A percentile compares a stretch with the other conserved stretches of the same genome.
Evolutionary conservation across 352 stramenopile genomes (phyloP).

Genomic region (Phytophthora macrochlamydospora): DNA sequence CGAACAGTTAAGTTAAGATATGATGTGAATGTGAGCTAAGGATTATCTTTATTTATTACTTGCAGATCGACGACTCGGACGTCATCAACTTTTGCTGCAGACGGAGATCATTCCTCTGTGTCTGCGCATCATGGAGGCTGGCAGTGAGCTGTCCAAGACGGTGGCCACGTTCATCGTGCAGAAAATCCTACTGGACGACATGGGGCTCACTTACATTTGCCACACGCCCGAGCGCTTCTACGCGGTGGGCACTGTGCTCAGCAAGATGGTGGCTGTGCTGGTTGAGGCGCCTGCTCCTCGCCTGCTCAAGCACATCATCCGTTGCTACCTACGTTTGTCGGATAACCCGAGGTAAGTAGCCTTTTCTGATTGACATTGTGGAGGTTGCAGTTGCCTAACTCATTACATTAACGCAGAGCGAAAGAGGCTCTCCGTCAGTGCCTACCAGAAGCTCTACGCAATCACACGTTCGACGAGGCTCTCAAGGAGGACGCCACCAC

Average conservation of each 20-base stretch:
- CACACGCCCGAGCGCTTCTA: conserved; percentile 96
- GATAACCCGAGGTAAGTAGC: conserved; percentile 62
- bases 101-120: conserved; percentile 99
- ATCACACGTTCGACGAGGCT: conserved; percentile 94
- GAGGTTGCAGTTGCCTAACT: neutral
- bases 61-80: conserved; percentile 96
- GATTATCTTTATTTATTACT: neutral
- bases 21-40: neutral
- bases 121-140: conserved; percentile 99
- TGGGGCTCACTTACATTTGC: conserved; percentile 99
- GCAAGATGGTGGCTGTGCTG: conserved; percentile 97
- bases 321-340: conserved; percentile 97
- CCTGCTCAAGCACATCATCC: conserved; percentile 99
- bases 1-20: neutral
- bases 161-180: conserved; percentile 99
- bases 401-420: conserved; percentile 42
- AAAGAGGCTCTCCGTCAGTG: conserved; percentile 97
- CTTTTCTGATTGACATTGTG: neutral
- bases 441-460: conserved; percentile 92
- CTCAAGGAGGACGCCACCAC: conserved; percentile 97
- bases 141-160: conserved; percentile 98
- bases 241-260: conserved; percentile 91
- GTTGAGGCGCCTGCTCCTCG: conserved; percentile 93
- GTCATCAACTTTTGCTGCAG: conserved; percentile 99
- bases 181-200: conserved; percentile 99